phyloP scores from a whole-genome alignment of 1,139 yeast species.

The Sugiyamaella castrensis region DNA sequence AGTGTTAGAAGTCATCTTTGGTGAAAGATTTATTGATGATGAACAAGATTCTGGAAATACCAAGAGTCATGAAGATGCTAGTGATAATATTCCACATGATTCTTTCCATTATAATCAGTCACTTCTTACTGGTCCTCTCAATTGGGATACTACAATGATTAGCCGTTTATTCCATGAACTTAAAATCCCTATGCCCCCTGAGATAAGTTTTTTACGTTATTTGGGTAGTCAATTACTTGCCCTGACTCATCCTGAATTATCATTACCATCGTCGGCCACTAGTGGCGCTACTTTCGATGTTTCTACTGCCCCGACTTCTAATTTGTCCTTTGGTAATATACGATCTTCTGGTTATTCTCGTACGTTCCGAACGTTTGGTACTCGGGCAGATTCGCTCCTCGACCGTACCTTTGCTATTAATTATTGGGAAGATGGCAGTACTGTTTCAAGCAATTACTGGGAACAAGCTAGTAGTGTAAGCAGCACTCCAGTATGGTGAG shows the following conservation, averaged over 20 bases:
- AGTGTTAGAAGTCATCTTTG: constrained; percentile 34
- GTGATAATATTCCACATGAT: background rate
- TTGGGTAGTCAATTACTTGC: constrained; percentile 18
- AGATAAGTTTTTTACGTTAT: constrained; percentile 19
- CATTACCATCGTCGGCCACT: background rate
- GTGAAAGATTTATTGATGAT: constrained; percentile 26
- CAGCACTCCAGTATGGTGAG: constrained; percentile 24
- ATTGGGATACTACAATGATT: constrained; percentile 30
- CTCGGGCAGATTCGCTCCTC: constrained; percentile 12
- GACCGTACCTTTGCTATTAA: constrained; percentile 11
- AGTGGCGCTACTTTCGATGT: no score
- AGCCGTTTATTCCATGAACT: constrained; percentile 20
- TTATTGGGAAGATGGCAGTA: constrained; percentile 21
- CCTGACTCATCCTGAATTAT: constrained; percentile 14
- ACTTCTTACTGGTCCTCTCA: constrained; percentile 25
- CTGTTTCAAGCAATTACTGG: constrained; percentile 20
- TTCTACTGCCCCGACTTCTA: constrained; percentile 13
- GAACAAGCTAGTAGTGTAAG: constrained; percentile 20
- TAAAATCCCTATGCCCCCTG: constrained; percentile 24
- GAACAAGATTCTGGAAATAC: background rate
- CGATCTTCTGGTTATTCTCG: constrained; percentile 13
- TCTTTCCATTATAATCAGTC: constrained; percentile 25
- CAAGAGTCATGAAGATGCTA: background rate
- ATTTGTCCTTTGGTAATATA: constrained; percentile 15
- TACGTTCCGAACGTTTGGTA: constrained; percentile 13